Percentiles rank a stretch among this genome's conserved stretches.
Evolutionary conservation across 116 monocot genomes (phyloP).

Genomic region (Papilionanthe hybrid): DNA sequence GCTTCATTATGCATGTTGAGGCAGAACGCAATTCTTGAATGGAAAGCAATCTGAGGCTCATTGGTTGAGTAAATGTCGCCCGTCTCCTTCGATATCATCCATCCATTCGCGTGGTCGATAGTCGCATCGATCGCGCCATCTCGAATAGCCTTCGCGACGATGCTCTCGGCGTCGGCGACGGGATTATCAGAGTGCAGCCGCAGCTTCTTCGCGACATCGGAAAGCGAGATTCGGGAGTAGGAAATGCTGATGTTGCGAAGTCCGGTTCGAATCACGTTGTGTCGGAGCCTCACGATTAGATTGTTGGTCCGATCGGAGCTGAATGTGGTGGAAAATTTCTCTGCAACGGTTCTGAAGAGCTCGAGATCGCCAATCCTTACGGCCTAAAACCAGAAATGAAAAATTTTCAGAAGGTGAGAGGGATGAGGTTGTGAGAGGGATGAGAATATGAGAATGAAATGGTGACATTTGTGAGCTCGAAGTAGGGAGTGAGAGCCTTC

Average conservation of each 20-base stretch:
- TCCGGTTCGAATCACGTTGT: slow-evolving; percentile 88
- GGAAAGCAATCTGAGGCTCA: slow-evolving; percentile 82
- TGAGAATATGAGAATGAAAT: not conserved
- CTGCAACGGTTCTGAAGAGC: slow-evolving; percentile 66
- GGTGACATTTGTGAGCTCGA: slow-evolving; percentile 88
- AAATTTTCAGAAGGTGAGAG: not conserved
- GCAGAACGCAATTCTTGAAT: slow-evolving; percentile 85
- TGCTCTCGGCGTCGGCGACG: slow-evolving; percentile 83
- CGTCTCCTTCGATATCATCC: slow-evolving; percentile 87
- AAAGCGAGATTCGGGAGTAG: slow-evolving; percentile 73
- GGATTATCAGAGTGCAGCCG: slow-evolving; percentile 60
- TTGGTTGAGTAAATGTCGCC: slow-evolving; percentile 89
- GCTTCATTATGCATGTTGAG: slow-evolving; percentile 96
- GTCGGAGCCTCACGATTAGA: slow-evolving; percentile 77
- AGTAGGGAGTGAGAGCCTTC: slow-evolving; percentile 73
- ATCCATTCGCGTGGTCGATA: slow-evolving; percentile 75
- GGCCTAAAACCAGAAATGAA: slow-evolving; percentile 34
- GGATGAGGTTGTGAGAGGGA: not conserved
- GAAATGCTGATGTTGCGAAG: slow-evolving; percentile 90
- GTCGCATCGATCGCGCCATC: slow-evolving; percentile 91
- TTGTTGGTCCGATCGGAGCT: slow-evolving; percentile 60
- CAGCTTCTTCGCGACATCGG: slow-evolving; percentile 64
- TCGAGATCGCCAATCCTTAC: slow-evolving; percentile 84
- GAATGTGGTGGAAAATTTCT: slow-evolving; percentile 64
- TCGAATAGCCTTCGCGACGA: slow-evolving; percentile 79